Base-by-base conservation (phyloP, 1,139 yeast species). In the Geotrichum europaeum region DNA sequence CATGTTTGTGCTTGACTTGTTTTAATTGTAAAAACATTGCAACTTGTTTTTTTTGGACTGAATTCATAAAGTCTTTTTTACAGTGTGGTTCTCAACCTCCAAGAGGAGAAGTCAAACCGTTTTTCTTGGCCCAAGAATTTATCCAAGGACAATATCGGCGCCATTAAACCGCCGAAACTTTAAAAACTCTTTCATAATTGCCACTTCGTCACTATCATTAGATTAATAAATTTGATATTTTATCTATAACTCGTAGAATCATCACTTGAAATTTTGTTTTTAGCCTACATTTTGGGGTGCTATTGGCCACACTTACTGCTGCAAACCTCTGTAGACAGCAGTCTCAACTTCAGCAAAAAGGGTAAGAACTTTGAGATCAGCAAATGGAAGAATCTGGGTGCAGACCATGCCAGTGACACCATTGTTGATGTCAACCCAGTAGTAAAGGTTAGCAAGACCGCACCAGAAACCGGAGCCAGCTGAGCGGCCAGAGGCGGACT, bases 391-490 rank as follows among this genome's bases (percentile, higher is more conserved):
- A 4, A 78, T 64, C 62, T 78, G 81, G 15, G 76, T 67, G 20
- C 73, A 81, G 73, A 78, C 78, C 56, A 78, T 72, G 0, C 82
- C 84, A 1, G 76, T 82, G 47, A 79, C 67, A 18, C 74, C 72
- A 61, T 78, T 78, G 28, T 76, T 70, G 53, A 74, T 66, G 63
- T 81, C 84, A 22, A 79, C 70, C 83, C 83, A 81, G 68, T 72
- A 81, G 66, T 67, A 78, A 51, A 79, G 70, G 65, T 79, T 80
- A 28, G 79, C 80, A 60, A 79, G 69, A 0, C 83, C 83, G 49
- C 76, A 71, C 84, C 84, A 81, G 65, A 75, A 76, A 24, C 76
- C 65, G 4, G 78, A 66, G 0, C 79, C 78, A 15, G 67, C 65
- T 0, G 80, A 78, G 62, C 83, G 70, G 1, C 84, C 84, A n/a